Percentiles rank a stretch among this genome's conserved stretches.
phyloP scores from a whole-genome alignment of 805 yeast species.

The Kluyveromyces wickerhamii region DNA sequence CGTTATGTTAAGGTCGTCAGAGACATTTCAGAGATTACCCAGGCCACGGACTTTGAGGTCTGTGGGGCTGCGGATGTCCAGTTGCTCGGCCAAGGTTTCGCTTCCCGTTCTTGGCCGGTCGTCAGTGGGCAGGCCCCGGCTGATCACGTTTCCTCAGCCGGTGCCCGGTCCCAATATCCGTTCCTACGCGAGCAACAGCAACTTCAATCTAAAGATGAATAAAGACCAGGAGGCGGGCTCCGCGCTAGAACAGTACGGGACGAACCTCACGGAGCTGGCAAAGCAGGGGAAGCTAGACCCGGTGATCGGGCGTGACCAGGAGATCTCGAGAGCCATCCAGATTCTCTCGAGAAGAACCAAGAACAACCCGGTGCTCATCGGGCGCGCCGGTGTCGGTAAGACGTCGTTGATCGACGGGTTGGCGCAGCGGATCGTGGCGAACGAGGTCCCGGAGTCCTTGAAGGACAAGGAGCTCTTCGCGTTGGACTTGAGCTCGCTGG shows the following conservation, averaged over 20 bases:
- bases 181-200: constrained; percentile 3
- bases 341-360: constrained; percentile 87
- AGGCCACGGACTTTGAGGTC: too few species aligned
- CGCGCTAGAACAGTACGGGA: constrained; percentile 78
- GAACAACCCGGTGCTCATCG: constrained; percentile 91
- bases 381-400: constrained; percentile 97
- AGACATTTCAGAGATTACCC: too few species aligned
- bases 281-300: constrained; percentile 89
- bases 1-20: too few species aligned
- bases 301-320: constrained; percentile 95
- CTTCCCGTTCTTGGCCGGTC: background rate
- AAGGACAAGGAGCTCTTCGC: constrained; percentile 78
- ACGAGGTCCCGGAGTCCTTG: constrained; percentile 93
- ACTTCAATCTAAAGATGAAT: constrained; percentile 1
- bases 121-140: background rate
- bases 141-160: constrained; percentile 3
- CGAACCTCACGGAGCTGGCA: constrained; percentile 81
- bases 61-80: too few species aligned
- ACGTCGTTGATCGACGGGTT: constrained; percentile 95
- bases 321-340: constrained; percentile 86
- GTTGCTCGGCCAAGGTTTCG: too few species aligned
- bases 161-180: background rate
- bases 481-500: constrained; percentile 78
- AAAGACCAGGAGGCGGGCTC: constrained; percentile 48
- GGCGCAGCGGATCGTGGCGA: constrained; percentile 85